Evolutionary conservation across 441 rosid species (phyloP).

Genomic region (Erysimum cheiri): DNA sequence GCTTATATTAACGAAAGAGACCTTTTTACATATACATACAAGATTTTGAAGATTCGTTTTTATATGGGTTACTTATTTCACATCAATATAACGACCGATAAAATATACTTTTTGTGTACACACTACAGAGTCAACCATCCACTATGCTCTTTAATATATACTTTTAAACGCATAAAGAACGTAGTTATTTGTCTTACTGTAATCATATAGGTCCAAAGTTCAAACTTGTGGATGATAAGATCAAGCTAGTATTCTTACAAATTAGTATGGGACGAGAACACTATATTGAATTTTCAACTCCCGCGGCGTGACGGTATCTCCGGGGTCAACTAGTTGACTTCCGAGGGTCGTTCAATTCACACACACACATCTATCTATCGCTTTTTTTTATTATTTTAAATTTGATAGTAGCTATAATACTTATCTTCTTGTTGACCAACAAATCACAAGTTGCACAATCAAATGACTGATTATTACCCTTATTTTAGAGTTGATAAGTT

Average conservation of each 20-base stretch:
- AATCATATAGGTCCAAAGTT: neutral
- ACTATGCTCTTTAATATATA: neutral
- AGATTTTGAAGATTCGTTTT: neutral
- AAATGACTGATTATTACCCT: neutral
- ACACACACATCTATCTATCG: neutral
- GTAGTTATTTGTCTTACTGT: neutral
- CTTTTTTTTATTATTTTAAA: neutral
- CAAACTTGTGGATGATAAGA: neutral
- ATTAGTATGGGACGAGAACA: neutral
- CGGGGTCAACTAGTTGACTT: constrained; percentile 31
- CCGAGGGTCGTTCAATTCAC: constrained; percentile 20
- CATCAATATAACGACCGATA: neutral
- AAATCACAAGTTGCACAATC: neutral
- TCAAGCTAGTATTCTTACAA: neutral
- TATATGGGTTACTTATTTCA: neutral
- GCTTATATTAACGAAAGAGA: neutral
- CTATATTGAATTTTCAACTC: constrained; percentile 10
- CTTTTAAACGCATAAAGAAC: neutral
- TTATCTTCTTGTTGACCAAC: neutral
- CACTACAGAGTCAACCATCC: neutral
- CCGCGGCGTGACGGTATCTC: constrained; percentile 2
- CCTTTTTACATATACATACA: neutral
- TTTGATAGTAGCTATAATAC: neutral
- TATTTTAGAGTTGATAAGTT: neutral
- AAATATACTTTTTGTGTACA: neutral